phyloP scores from a whole-genome alignment of 2,329 filamentous ascomycete genomes.

The Clonostachys rosea region DNA sequence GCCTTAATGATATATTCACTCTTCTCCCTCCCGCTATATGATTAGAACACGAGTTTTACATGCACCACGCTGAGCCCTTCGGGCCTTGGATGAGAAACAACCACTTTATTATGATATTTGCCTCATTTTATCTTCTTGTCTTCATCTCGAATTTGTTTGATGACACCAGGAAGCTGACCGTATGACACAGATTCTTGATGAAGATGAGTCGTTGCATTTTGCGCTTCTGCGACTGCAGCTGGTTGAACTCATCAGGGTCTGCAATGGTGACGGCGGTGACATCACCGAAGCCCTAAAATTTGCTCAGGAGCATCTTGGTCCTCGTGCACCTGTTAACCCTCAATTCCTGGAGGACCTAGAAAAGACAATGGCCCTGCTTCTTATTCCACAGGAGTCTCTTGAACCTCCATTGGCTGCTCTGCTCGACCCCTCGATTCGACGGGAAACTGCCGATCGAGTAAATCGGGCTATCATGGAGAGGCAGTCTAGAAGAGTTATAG shows the following conservation, averaged over 20 bases:
- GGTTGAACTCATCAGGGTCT: constrained; percentile 83
- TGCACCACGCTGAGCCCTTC: constrained; percentile 99
- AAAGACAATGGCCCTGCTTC: constrained; percentile 84
- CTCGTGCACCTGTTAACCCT: constrained; percentile 75
- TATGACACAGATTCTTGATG: constrained; percentile 73
- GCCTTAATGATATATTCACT: background rate
- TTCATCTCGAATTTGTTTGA: constrained; percentile 12
- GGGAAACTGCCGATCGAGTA: constrained; percentile 79
- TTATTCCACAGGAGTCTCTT: constrained; percentile 80
- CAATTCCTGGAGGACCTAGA: constrained; percentile 85
- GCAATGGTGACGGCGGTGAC: constrained; percentile 64
- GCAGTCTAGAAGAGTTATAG: constrained; percentile 70
- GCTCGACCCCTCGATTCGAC: constrained; percentile 73
- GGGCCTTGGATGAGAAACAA: constrained; percentile 87
- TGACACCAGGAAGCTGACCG: background rate
- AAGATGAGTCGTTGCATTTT: constrained; percentile 80
- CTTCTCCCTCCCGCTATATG: constrained; percentile 53
- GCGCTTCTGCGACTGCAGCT: constrained; percentile 84
- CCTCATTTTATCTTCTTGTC: background rate
- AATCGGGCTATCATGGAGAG: constrained; percentile 81
- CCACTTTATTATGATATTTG: constrained; percentile 44
- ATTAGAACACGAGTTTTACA: constrained; percentile 91
- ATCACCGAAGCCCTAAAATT: constrained; percentile 80
- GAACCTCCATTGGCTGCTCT: constrained; percentile 71
- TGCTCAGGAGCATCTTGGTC: constrained; percentile 81